Conservation (phyloP, 2,329 filamentous ascomycete species). For the Exophiala xenobiotica region DNA sequence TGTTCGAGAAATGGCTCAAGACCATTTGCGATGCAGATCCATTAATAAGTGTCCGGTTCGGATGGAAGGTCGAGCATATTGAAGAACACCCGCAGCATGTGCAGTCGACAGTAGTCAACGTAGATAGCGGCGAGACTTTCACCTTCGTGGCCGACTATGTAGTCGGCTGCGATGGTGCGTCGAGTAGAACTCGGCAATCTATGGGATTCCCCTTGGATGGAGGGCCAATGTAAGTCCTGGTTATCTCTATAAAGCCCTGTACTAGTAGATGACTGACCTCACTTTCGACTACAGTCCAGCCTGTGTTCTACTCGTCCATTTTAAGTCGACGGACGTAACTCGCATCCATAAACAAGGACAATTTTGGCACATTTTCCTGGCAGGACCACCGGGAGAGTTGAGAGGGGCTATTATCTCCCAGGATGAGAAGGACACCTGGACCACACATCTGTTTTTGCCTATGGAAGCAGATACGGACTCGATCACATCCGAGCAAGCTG, state of each 20-base stretch:
- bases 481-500: slow-evolving; percentile 30
- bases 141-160: not conserved
- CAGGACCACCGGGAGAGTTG: too few species aligned
- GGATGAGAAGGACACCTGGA: slow-evolving; percentile 38
- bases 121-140: not conserved
- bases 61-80: not conserved
- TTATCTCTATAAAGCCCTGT: not conserved
- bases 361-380: slow-evolving; percentile 38
- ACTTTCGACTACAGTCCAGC: too few species aligned
- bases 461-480: slow-evolving; percentile 18
- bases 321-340: slow-evolving; percentile 35
- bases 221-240: slow-evolving; percentile 31
- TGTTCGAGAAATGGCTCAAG: slow-evolving; percentile 40
- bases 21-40: slow-evolving; percentile 25
- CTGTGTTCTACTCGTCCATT: slow-evolving; percentile 34
- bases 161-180: not conserved
- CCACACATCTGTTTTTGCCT: slow-evolving; percentile 32
- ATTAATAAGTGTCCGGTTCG: slow-evolving; percentile 17
- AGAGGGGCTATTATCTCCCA: slow-evolving; percentile 35
- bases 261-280: too few species aligned
- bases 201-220: too few species aligned
- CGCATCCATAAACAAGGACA: slow-evolving; percentile 30
- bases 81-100: not conserved
- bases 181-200: too few species aligned
- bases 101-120: not conserved